These are phyloP conservation scores for Erucastrum elatum DNA, from an alignment of 345 rosid genomes.

Conservation along the genomic window DNA sequence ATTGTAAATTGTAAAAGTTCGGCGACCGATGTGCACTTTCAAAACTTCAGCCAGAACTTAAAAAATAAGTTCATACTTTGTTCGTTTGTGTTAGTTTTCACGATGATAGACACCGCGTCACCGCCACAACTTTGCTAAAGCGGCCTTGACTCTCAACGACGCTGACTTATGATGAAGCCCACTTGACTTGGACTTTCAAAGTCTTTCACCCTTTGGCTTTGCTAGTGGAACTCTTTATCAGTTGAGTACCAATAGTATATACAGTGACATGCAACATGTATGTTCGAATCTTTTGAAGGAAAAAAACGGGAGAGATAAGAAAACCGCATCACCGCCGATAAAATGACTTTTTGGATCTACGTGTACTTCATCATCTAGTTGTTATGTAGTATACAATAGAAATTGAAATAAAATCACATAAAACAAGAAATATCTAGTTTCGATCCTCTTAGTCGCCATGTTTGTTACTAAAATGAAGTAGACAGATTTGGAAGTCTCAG, in stretches of 20 bases:
- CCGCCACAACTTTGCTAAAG: conserved; percentile 1
- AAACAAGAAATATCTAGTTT: background rate
- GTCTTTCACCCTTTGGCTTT: conserved; percentile 11
- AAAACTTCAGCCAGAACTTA: background rate
- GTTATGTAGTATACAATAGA: background rate
- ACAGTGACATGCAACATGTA: background rate
- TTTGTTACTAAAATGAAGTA: background rate
- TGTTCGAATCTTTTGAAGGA: background rate
- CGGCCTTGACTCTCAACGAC: background rate
- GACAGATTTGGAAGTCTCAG: background rate
- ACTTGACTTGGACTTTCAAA: conserved; percentile 29
- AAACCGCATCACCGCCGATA: background rate
- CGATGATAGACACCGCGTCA: conserved; percentile 4
- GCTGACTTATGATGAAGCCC: conserved; percentile 9
- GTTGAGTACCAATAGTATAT: background rate
- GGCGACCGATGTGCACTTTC: background rate
- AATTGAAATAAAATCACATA: background rate
- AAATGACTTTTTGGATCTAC: background rate
- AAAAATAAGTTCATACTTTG: background rate
- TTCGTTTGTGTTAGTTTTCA: background rate
- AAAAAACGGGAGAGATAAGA: background rate
- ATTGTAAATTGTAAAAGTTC: background rate
- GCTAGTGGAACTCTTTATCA: conserved; percentile 17
- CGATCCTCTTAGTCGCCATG: background rate
- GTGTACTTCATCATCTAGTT: background rate